Percentiles rank a stretch among this genome's conserved stretches.
Evolutionary conservation across 495 filamentous ascomycete species (phyloP).

Genomic region (Neurospora africana): DNA sequence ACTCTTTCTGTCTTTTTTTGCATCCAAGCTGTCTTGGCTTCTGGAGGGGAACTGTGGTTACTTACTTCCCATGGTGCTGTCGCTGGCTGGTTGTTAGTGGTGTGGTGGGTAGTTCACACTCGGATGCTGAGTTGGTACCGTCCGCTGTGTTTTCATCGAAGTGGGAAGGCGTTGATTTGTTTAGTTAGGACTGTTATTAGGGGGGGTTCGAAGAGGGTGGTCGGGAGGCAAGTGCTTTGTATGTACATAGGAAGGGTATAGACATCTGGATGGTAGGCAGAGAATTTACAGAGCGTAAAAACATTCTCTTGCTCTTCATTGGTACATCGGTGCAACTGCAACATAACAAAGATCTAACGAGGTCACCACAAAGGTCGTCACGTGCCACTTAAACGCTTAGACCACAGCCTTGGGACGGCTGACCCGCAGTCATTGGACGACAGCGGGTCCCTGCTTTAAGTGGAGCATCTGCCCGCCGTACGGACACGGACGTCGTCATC

Average conservation of each 20-base stretch:
- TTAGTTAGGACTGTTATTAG: neutral
- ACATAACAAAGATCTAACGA: neutral
- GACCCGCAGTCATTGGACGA: neutral
- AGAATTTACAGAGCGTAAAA: neutral
- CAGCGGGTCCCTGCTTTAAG: neutral
- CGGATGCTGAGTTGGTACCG: neutral
- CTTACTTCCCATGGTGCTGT: neutral
- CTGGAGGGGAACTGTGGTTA: neutral
- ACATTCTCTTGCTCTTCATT: neutral
- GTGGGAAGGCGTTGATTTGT: neutral
- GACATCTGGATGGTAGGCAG: neutral
- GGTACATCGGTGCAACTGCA: too few species aligned
- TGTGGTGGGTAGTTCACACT: neutral
- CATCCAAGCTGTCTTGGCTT: neutral
- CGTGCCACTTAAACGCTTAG: neutral
- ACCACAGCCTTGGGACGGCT: neutral
- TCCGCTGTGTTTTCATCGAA: neutral
- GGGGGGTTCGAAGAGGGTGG: neutral
- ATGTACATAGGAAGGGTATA: neutral
- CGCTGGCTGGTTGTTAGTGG: neutral
- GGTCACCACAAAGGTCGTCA: conserved; percentile 1
- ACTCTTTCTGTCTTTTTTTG: neutral
- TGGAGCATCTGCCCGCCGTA: neutral
- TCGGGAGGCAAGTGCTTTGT: neutral
- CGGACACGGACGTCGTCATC: neutral